phyloP scores from a whole-genome alignment of 2,329 filamentous ascomycete species.

The Madurella fahalii region DNA sequence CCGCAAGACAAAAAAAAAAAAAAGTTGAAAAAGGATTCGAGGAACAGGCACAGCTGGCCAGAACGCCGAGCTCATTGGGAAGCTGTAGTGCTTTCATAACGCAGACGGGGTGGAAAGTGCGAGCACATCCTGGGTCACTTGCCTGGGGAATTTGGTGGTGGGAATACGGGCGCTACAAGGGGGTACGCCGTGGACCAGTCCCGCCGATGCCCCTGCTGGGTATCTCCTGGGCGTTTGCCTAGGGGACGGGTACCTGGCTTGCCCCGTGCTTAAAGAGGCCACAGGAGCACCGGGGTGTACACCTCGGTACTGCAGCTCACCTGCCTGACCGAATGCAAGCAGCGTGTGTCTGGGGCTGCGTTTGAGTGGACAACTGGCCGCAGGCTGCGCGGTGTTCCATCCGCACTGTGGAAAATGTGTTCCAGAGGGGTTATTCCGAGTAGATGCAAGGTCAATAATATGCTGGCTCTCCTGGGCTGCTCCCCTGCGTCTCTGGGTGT shows the following conservation, averaged over 20 bases:
- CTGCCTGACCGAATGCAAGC: slow-evolving; percentile 18
- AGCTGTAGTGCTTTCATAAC: not conserved
- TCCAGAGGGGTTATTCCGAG: not conserved
- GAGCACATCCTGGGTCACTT: not conserved
- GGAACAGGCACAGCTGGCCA: slow-evolving; percentile 3
- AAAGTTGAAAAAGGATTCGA: slow-evolving; percentile 6
- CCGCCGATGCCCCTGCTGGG: slow-evolving; percentile 15
- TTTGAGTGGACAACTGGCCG: slow-evolving; percentile 14
- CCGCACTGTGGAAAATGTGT: slow-evolving; percentile 4
- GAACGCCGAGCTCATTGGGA: slow-evolving; percentile 4
- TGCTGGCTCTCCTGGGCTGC: not conserved
- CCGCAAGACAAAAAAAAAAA: slow-evolving; percentile 10
- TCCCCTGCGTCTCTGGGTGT: not conserved
- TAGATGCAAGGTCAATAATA: not conserved
- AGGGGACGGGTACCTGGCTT: slow-evolving; percentile 13
- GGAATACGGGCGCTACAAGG: slow-evolving; percentile 8
- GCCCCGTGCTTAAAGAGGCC: not conserved
- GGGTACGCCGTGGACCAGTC: slow-evolving; percentile 12
- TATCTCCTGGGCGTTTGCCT: slow-evolving; percentile 7
- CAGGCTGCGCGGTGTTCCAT: not conserved
- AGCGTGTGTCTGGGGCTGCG: slow-evolving; percentile 14
- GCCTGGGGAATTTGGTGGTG: not conserved
- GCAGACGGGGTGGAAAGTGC: slow-evolving; percentile 1
- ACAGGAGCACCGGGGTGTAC: not conserved
- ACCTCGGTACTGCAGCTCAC: slow-evolving; percentile 1